Evolutionary conservation across 23 red algal genomes (phyloP).

Genomic region (Gracilariopsis chorda): DNA sequence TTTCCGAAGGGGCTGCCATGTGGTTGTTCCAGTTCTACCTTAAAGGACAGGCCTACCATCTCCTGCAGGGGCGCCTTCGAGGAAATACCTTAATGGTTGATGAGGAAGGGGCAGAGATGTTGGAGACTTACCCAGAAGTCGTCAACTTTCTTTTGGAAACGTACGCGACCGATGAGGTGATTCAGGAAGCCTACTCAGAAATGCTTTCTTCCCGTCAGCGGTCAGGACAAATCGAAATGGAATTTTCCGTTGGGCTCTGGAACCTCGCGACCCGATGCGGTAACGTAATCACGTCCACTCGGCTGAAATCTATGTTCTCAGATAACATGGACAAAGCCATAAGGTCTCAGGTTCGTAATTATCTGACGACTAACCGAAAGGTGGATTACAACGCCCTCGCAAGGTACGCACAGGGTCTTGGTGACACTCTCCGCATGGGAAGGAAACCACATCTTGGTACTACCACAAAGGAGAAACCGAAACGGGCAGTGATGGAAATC

Average conservation of each 20-base stretch:
- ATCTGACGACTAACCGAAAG: background rate
- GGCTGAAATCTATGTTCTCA: too few relatives aligned
- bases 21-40: slow-evolving; percentile 27
- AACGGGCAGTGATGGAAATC: too few relatives aligned
- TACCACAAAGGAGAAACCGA: too few relatives aligned
- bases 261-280: background rate
- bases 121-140: background rate
- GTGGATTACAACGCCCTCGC: background rate
- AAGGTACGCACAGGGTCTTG: background rate
- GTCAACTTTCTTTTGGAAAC: background rate
- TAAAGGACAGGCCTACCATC: background rate
- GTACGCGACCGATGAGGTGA: background rate
- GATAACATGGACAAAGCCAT: too few relatives aligned
- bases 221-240: background rate
- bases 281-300: too few relatives aligned
- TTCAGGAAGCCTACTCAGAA: background rate
- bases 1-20: background rate
- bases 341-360: too few relatives aligned
- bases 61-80: background rate
- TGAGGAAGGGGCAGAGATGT: background rate
- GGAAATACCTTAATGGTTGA: background rate
- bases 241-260: background rate
- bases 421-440: too few relatives aligned
- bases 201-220: background rate
- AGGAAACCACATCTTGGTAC: too few relatives aligned